A percentile compares a stretch with the other conserved stretches of the same genome.
Conservation (phyloP, 371 early-diverging fungal species). For the Blakeslea trispora region DNA sequence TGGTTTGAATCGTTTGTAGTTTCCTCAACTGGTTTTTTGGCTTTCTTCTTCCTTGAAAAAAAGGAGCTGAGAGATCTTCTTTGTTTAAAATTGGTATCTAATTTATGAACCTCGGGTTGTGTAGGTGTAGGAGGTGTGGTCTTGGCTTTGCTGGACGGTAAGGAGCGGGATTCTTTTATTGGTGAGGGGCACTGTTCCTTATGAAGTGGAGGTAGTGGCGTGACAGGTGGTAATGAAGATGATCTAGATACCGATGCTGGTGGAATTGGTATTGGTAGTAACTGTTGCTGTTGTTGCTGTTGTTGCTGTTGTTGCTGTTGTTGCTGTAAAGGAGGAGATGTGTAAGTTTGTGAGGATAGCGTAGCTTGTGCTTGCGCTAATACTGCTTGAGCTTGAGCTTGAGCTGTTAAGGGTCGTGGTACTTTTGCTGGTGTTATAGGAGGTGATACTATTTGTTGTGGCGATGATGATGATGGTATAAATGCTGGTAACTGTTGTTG, state of each 20-base stretch:
- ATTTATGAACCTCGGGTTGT: neutral
- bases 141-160: too few species aligned
- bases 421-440: neutral
- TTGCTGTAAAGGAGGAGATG: neutral
- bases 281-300: too few species aligned
- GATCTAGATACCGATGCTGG: neutral
- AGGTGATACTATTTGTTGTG: conserved; percentile 8
- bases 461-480: neutral
- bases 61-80: conserved; percentile 23
- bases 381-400: too few species aligned
- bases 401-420: neutral
- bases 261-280: neutral
- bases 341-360: too few species aligned
- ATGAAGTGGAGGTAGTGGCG: too few species aligned
- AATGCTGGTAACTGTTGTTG: conserved; percentile 13
- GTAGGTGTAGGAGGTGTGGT: too few species aligned
- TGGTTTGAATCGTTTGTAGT: conserved; percentile 1
- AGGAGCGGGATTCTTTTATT: too few species aligned
- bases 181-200: too few species aligned
- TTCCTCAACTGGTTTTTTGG: conserved; percentile 9
- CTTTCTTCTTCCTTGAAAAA: conserved; percentile 23
- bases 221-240: too few species aligned
- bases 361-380: too few species aligned
- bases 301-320: too few species aligned
- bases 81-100: conserved; percentile 11